A percentile compares a stretch with the other conserved stretches of the same genome.
Evolutionary conservation across 192 early-diverging fungal species (phyloP).

Genomic region (Coemansia sp.): DNA sequence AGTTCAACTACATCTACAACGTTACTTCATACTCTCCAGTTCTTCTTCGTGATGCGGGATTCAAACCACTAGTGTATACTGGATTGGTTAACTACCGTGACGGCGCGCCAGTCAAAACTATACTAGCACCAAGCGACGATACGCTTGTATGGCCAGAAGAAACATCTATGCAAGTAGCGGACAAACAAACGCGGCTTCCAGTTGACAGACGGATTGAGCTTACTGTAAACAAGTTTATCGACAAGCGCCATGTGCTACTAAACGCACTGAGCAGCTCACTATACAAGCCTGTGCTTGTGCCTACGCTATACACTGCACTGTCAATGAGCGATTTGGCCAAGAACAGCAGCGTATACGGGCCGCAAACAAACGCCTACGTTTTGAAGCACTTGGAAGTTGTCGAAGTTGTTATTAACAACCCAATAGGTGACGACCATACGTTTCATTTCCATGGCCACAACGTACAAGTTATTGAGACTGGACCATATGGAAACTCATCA

Average conservation of each 20-base stretch:
- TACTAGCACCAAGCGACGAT: background rate
- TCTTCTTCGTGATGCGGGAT: slow-evolving; percentile 54
- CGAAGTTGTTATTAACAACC: slow-evolving; percentile 68
- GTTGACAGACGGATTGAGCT: slow-evolving; percentile 1
- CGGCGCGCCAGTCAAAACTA: background rate
- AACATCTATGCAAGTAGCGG: slow-evolving; percentile 5
- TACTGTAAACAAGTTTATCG: background rate
- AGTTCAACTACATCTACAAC: slow-evolving; percentile 59
- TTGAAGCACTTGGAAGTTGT: slow-evolving; percentile 58
- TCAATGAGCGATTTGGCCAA: too few species aligned
- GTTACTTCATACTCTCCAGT: slow-evolving; percentile 10
- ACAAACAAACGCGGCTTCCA: slow-evolving; percentile 9
- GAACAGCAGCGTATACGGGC: too few species aligned
- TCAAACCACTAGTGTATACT: slow-evolving; percentile 36
- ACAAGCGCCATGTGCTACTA: background rate
- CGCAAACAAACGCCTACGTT: slow-evolving; percentile 48
- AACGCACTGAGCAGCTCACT: background rate
- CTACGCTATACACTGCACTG: too few species aligned
- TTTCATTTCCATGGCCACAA: too few species aligned
- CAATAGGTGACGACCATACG: background rate
- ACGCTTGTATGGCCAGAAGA: slow-evolving; percentile 17
- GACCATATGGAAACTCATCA: slow-evolving; percentile 51
- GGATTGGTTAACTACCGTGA: slow-evolving; percentile 16
- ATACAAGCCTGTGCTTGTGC: background rate
- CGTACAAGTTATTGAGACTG: too few species aligned